phyloP scores from a whole-genome alignment of 2,329 filamentous ascomycete species.

The Blumeria graminis region DNA sequence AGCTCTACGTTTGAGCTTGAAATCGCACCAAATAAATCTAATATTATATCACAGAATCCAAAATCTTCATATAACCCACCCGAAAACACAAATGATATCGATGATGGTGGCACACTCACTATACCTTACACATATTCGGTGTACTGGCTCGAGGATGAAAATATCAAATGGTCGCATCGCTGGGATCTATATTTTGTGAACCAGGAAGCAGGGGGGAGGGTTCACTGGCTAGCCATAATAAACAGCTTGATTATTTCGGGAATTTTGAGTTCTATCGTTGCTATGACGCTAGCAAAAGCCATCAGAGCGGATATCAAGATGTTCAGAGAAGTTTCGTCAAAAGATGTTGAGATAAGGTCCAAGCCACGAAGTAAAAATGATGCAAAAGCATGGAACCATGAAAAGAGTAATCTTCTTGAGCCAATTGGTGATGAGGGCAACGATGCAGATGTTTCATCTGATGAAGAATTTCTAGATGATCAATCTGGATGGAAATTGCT shows the following conservation, averaged over 20 bases:
- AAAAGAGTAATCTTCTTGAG: constrained; percentile 37
- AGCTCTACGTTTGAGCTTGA: constrained; percentile 44
- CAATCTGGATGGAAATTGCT: constrained; percentile 72
- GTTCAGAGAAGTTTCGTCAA: constrained; percentile 38
- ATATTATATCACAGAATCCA: constrained; percentile 25
- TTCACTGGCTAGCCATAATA: constrained; percentile 73
- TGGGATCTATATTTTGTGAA: constrained; percentile 86
- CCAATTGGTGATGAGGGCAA: constrained; percentile 27
- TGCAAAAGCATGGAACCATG: constrained; percentile 21
- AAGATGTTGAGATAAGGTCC: constrained; percentile 37
- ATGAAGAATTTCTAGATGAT: constrained; percentile 55
- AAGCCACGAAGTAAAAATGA: constrained; percentile 24
- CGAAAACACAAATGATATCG: constrained; percentile 28
- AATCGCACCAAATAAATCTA: constrained; percentile 37
- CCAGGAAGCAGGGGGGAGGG: constrained; percentile 55
- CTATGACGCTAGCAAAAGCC: constrained; percentile 60
- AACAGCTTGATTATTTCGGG: constrained; percentile 71
- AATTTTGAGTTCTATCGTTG: constrained; percentile 52
- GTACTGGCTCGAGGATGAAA: constrained; percentile 65
- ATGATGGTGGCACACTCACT: constrained; percentile 39
- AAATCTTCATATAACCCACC: constrained; percentile 33
- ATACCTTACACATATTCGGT: constrained; percentile 79
- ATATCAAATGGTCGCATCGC: constrained; percentile 57
- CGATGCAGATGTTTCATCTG: constrained; percentile 31
- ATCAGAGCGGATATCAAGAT: constrained; percentile 57